These are phyloP conservation scores for Aspergillus sclerotioniger DNA, from an alignment of 495 filamentous ascomycete species.

Conservation along the genomic window DNA sequence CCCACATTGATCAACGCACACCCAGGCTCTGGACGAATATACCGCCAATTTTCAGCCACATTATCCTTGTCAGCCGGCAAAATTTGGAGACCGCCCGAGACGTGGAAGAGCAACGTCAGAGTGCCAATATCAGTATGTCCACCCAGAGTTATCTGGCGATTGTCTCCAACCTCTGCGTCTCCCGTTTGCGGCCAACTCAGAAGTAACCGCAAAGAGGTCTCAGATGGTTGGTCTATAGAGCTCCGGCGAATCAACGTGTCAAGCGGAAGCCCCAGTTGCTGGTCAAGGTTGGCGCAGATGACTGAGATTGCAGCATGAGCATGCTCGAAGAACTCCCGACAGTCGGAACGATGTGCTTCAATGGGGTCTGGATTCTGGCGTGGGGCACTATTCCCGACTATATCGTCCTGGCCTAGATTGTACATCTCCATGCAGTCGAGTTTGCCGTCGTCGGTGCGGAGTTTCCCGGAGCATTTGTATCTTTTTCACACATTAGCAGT, in stretches of 20 bases:
- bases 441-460: background rate
- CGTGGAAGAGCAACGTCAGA: constrained; percentile 36
- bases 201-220: background rate
- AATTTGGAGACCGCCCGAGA: constrained; percentile 34
- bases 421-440: background rate
- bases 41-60: constrained; percentile 27
- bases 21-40: constrained; percentile 30
- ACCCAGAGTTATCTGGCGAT: background rate
- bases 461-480: background rate
- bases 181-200: background rate
- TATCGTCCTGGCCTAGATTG: background rate
- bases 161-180: background rate
- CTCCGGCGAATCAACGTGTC: background rate
- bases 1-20: constrained; percentile 41
- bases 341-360: background rate
- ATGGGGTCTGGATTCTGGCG: background rate
- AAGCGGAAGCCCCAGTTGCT: background rate
- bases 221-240: background rate
- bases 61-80: constrained; percentile 13
- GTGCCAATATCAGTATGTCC: constrained; percentile 32
- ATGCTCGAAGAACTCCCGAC: background rate
- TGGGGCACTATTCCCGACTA: background rate
- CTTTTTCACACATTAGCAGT: no score
- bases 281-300: background rate
- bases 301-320: background rate